Conservation (phyloP, 73 alveolate species). For the Paramecium biaurelia region DNA sequence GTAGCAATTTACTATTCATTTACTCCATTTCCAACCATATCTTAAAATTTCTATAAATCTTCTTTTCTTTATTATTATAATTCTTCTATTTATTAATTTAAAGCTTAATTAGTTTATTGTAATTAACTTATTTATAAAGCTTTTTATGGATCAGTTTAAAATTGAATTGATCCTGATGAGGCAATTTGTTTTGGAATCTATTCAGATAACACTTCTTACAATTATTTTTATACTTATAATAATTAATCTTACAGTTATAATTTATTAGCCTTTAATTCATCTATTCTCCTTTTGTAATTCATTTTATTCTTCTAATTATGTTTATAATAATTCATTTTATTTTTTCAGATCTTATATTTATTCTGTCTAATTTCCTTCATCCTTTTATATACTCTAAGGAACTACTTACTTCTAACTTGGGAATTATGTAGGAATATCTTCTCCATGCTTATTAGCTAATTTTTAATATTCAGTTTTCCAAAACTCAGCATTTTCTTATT, state of each 20-base stretch:
- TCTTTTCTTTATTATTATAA: neutral
- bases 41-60: neutral
- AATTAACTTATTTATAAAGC: neutral
- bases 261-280: neutral
- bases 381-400: neutral
- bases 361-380: conserved; percentile 13
- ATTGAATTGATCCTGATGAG: neutral
- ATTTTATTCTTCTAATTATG: neutral
- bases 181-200: neutral
- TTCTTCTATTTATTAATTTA: neutral
- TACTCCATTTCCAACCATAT: neutral
- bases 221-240: neutral
- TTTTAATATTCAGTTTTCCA: neutral
- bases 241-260: neutral
- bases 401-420: neutral
- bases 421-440: neutral
- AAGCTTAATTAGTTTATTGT: neutral
- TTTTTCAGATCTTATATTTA: neutral
- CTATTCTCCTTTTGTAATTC: neutral
- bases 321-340: neutral
- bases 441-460: neutral
- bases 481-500: neutral
- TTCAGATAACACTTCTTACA: neutral
- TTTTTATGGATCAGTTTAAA: conserved; percentile 9
- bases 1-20: neutral